Percentiles rank a stretch among this genome's conserved stretches.
These are phyloP conservation scores for Schizonepeta tenuifolia DNA, from an alignment of 257 asterid genomes.

Conservation along the genomic window DNA sequence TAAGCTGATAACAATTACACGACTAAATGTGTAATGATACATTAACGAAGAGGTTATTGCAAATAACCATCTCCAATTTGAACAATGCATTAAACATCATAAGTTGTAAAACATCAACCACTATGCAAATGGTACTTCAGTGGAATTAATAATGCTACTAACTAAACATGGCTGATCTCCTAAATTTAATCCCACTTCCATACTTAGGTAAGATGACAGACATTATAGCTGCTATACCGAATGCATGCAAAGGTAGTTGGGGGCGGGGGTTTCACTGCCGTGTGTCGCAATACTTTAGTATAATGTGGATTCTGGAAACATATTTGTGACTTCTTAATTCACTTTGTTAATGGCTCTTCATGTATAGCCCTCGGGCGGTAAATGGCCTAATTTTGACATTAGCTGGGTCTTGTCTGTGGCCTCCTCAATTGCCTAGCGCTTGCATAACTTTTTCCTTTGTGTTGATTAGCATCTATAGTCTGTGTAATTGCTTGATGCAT, in stretches of 20 bases:
- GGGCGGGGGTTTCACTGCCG: not conserved
- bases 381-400: not conserved
- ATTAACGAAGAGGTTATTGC: not conserved
- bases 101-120: not conserved
- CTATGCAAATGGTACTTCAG: not conserved
- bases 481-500: conserved; percentile 13
- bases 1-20: not conserved
- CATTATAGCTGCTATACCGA: not conserved
- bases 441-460: not conserved
- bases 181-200: not conserved
- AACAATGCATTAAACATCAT: not conserved
- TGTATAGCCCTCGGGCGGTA: not conserved
- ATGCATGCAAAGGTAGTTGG: not conserved
- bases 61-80: not conserved
- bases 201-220: not conserved
- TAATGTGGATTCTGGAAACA: not conserved
- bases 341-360: not conserved
- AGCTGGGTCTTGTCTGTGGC: not conserved
- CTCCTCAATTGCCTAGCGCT: not conserved
- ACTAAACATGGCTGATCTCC: not conserved
- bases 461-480: not conserved
- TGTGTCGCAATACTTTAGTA: not conserved
- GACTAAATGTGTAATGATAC: not conserved
- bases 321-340: not conserved
- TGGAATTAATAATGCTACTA: conserved; percentile 6